Evolutionary conservation across 352 stramenopile genomes (phyloP).

Genomic region (Phytophthora citricola): DNA sequence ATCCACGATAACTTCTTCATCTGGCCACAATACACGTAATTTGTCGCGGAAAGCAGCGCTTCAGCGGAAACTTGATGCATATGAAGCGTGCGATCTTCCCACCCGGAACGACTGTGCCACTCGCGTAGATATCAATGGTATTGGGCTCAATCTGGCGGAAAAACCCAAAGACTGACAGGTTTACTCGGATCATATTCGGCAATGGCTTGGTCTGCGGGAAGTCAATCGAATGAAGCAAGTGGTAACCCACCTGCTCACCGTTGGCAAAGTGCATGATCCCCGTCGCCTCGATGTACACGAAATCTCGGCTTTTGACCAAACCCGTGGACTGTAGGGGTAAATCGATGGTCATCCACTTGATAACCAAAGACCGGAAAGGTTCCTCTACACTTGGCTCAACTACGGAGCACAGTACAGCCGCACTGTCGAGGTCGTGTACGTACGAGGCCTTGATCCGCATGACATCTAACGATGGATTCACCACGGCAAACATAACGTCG

Average conservation of each 20-base stretch:
- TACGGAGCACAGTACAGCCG: slow-evolving; percentile 28
- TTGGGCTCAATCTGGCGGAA: slow-evolving; percentile 46
- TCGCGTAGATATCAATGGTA: slow-evolving; percentile 41
- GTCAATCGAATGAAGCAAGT: slow-evolving; percentile 43
- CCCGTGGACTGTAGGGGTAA: slow-evolving; percentile 19
- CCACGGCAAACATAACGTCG: slow-evolving; percentile 44
- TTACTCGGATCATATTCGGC: slow-evolving; percentile 34
- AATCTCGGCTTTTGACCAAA: slow-evolving; percentile 36
- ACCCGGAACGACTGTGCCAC: slow-evolving; percentile 25
- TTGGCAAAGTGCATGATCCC: slow-evolving; percentile 22
- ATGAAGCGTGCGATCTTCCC: slow-evolving; percentile 38
- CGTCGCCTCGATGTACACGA: slow-evolving; percentile 37
- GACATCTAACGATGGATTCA: slow-evolving; percentile 36
- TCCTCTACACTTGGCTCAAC: slow-evolving; percentile 27
- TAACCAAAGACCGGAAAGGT: slow-evolving; percentile 32
- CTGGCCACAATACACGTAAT: slow-evolving; percentile 51
- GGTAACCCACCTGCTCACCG: slow-evolving; percentile 41
- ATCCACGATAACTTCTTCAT: slow-evolving; percentile 65
- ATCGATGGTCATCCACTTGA: slow-evolving; percentile 44
- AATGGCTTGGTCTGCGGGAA: slow-evolving; percentile 43
- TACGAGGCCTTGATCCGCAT: slow-evolving; percentile 43
- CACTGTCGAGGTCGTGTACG: slow-evolving; percentile 35
- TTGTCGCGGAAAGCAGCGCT: slow-evolving; percentile 34
- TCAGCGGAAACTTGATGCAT: slow-evolving; percentile 29
- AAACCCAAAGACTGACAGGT: slow-evolving; percentile 45